Conservation (phyloP, 441 rosid genomes). For the Viola pubescens region DNA sequence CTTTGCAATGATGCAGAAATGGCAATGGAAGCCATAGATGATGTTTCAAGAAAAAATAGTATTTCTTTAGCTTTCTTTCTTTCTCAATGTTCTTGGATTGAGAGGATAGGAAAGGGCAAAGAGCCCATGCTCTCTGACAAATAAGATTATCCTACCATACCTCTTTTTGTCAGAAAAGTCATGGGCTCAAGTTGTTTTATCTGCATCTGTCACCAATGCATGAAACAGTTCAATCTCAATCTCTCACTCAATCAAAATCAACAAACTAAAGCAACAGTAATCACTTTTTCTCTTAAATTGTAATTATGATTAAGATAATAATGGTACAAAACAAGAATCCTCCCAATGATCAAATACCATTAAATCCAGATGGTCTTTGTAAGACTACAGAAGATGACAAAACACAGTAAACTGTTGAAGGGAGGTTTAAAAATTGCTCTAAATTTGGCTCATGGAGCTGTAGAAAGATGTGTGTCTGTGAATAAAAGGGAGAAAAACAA, state of each 20-base stretch:
- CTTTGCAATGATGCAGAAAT: conserved; percentile 37
- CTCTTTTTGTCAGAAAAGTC: conserved; percentile 14
- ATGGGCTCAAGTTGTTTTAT: neutral
- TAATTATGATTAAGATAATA: neutral
- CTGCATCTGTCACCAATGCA: neutral
- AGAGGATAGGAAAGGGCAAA: conserved; percentile 1
- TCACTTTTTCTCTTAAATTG: neutral
- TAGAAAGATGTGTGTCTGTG: neutral
- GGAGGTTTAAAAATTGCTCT: neutral
- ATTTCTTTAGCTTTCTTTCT: conserved; percentile 1
- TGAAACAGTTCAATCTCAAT: neutral
- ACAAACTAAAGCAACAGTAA: neutral
- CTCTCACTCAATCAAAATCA: too few species aligned
- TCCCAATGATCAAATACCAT: neutral
- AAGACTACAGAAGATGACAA: neutral
- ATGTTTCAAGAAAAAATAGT: neutral
- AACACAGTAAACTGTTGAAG: neutral
- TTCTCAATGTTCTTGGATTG: neutral
- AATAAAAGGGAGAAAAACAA: neutral
- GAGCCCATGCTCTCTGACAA: conserved; percentile 33
- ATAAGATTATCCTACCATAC: conserved; percentile 26
- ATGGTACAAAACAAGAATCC: neutral
- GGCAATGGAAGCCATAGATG: conserved; percentile 37
- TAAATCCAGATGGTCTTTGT: neutral
- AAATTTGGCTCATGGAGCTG: neutral